These are phyloP conservation scores for Phtheirospermum japonicum DNA, from an alignment of 257 asterid genomes.

Conservation along the genomic window DNA sequence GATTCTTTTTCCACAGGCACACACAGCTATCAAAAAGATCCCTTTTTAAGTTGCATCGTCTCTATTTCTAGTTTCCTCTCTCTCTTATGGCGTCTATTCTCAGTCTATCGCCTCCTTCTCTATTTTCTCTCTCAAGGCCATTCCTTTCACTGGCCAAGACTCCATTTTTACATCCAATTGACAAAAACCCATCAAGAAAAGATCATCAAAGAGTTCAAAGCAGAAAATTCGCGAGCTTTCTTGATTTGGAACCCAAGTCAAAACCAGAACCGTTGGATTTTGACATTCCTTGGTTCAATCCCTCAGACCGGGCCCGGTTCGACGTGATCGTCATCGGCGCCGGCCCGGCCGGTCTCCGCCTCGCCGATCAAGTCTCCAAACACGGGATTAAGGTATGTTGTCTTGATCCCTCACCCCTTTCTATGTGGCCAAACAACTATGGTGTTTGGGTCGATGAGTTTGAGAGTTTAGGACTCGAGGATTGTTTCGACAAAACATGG, in stretches of 20 bases:
- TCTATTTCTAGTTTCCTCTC: conserved; percentile 8
- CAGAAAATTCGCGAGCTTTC: conserved; percentile 48
- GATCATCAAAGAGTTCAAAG: conserved; percentile 29
- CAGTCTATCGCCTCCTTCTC: conserved; percentile 38
- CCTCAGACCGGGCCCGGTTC: conserved; percentile 47
- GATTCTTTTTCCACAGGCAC: not conserved
- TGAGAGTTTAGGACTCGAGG: conserved; percentile 59
- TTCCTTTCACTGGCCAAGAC: conserved; percentile 27
- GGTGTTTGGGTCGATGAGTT: conserved; percentile 96
- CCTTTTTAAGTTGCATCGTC: not conserved
- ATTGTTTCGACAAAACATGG: conserved; percentile 79
- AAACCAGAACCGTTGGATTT: conserved; percentile 51
- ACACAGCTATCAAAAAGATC: not conserved
- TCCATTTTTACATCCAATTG: conserved; percentile 27
- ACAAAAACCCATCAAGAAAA: conserved; percentile 27
- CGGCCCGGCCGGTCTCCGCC: conserved; percentile 91
- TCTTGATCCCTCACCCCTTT: conserved; percentile 85
- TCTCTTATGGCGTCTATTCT: conserved; percentile 53
- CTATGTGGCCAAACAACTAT: conserved; percentile 87
- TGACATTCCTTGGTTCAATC: conserved; percentile 58
- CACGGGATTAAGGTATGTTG: conserved; percentile 78
- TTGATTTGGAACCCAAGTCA: conserved; percentile 64
- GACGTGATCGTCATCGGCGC: conserved; percentile 82
- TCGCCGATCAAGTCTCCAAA: conserved; percentile 69
- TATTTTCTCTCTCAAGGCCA: conserved; percentile 34